These are phyloP conservation scores for Phytopythium oedochilum DNA, from an alignment of 352 stramenopile species.

Conservation along the genomic window DNA sequence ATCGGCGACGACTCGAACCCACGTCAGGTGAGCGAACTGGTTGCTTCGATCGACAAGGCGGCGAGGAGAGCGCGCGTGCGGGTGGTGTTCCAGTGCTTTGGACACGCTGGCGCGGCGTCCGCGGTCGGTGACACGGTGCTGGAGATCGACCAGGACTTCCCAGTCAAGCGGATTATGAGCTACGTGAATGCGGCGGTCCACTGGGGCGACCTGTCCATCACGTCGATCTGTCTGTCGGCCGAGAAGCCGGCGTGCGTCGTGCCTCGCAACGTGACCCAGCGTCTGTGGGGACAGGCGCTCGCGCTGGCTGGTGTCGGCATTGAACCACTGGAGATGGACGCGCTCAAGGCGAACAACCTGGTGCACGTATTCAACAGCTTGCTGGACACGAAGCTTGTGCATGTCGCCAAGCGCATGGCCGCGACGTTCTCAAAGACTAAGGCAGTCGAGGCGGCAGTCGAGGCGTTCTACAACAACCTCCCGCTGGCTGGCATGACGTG, in stretches of 20 bases:
- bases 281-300: background rate
- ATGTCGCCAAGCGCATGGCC: constrained; percentile 31
- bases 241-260: background rate
- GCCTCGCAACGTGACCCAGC: background rate
- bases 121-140: constrained; percentile 6
- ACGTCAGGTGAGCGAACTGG: background rate
- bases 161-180: background rate
- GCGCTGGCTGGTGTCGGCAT: background rate
- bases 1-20: background rate
- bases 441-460: constrained; percentile 55
- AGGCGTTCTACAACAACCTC: constrained; percentile 65
- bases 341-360: constrained; percentile 40
- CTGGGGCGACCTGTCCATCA: background rate
- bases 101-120: too few species aligned
- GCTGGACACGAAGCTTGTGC: constrained; percentile 25
- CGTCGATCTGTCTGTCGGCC: background rate
- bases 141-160: background rate
- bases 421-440: constrained; percentile 42
- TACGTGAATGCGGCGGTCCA: background rate
- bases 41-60: background rate
- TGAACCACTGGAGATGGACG: background rate
- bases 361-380: constrained; percentile 53
- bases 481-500: constrained; percentile 79
- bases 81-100: constrained; percentile 47
- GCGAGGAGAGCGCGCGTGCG: constrained; percentile 10